Percentiles rank a stretch among this genome's conserved stretches.
phyloP scores from a whole-genome alignment of 805 yeast species.

The Starmerella etchellsii region DNA sequence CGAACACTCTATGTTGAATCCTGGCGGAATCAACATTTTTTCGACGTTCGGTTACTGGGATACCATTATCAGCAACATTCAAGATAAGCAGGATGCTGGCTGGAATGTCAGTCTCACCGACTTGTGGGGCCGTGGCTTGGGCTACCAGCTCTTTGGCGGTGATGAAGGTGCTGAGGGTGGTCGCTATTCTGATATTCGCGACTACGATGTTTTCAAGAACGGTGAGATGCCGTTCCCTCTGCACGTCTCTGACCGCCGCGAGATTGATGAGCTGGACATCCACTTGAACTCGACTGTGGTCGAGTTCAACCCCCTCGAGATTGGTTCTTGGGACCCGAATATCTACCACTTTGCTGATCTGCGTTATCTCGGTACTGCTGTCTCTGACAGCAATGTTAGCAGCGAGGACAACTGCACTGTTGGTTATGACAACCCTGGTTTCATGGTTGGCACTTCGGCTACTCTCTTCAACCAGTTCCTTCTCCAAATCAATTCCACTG shows the following conservation, averaged over 20 bases:
- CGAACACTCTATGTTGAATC: conserved; percentile 19
- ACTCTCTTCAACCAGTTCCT: conserved; percentile 28
- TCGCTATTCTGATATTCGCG: conserved; percentile 42
- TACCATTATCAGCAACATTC: conserved; percentile 16
- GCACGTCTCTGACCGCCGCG: conserved; percentile 35
- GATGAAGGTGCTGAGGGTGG: conserved; percentile 43
- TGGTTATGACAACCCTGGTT: conserved; percentile 70
- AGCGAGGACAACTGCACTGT: conserved; percentile 36
- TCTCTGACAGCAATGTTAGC: conserved; percentile 43
- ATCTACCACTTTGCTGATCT: conserved; percentile 49
- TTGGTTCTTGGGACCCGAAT: conserved; percentile 74
- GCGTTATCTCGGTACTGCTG: conserved; percentile 52
- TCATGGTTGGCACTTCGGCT: conserved; percentile 52
- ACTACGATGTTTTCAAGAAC: conserved; percentile 43
- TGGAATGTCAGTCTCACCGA: conserved; percentile 53
- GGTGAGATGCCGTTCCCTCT: conserved; percentile 57
- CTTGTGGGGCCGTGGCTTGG: conserved; percentile 60
- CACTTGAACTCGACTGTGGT: conserved; percentile 47
- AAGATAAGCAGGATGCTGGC: conserved; percentile 44
- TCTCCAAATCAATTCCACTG: conserved; percentile 43
- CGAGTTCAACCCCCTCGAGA: conserved; percentile 38
- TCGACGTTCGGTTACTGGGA: conserved; percentile 17
- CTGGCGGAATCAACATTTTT: conserved; percentile 15
- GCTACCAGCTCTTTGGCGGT: conserved; percentile 50
- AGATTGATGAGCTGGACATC: conserved; percentile 34